Base-by-base conservation (phyloP, 1,284 basidiomycete species). In the Heterobasidion parviporum region DNA sequence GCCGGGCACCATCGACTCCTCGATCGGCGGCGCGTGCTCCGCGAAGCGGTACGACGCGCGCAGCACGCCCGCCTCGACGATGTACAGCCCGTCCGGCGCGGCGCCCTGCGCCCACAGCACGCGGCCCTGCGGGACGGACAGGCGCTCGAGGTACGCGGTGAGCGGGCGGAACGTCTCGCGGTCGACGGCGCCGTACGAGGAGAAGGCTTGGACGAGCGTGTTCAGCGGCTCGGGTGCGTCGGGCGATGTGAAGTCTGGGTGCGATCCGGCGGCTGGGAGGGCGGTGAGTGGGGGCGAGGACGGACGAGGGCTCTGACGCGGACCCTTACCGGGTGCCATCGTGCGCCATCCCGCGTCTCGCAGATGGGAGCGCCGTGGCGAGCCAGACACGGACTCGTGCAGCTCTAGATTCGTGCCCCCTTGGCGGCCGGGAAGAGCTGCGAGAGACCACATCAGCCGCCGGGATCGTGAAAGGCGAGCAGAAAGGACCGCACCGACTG, bases 1-100 rank as follows among this genome's bases (percentile, higher is more conserved):
- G 1, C 93, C 94, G 1, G 93, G 85, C 0, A 96, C 91, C 94
- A 96, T 97, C 5, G 87, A 90, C 71, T 93, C 91, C 64, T 90
- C 85, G 50, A 92, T 82, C 9, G 72, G 69, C 33, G 80, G 78
- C 7, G 79, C 74, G 60, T 87, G 81, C 53, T 85, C 82, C 9
- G 83, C 81, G 66, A 93, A 94, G 53, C 73, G 71, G 68, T 95
- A 95, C 15, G 80, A 80, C 0, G 94, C 94, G 12, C 89, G 78
- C 43, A 97, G 75, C 36, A 92, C 82, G 9, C 94, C 94, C 0
- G 83, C 78, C 63, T 96, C 86, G 62, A 97, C 85, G 60, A 97
- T 76, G 70, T 94, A 97, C 15, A 94, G 69, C 7, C 89, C 92
- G 66, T 96, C 89, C 0, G 94, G 78, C 0, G 69, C 65, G 48